Base-by-base conservation (phyloP, 148 eudicot species). In the Arbutus unedo region DNA sequence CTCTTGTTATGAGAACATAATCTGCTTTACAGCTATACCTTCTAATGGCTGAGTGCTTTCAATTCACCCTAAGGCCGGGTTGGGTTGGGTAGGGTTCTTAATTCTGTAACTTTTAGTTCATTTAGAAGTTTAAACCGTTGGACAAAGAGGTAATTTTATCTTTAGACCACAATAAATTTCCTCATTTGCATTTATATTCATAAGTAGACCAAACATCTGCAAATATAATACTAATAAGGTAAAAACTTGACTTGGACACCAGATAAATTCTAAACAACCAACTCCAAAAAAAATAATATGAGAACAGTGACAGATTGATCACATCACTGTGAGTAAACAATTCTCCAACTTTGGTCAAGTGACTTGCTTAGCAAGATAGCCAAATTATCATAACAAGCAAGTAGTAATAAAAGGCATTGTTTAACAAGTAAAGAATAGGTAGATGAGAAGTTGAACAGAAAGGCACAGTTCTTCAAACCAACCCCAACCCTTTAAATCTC, bases 31-130 rank as follows among this genome's bases (percentile, higher is more conserved):
- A 8, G 8, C 41, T 64, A 64, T 3, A 66, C 59, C 78, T 68
- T 66, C 90, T 85, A 85, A 56, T 84, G 83, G 81, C 89, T 91
- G 76, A 88, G 86, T 70, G 85, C 88, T 78, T 50, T 79, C 78
- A 92, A 78, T 76, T 31, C 38, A 31, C 38, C 38, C 38, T 31
- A 31, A 31, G 38, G 38, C 1, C 1, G 38, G 38, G 38, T 31
- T 31, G 38, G 38, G 38, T 31, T 31, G 38, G 38, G 38, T 31
- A 0, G 38, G 38, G 38, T 31, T 31, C 0, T 31, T 31, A 31
- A 31, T 31, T 31, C 38, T 31, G 38, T 31, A 31, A 31, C 38
- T 31, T 31, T 31, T 1, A 31, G 38, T 31, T 31, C 38, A 31
- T 31, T 31, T 31, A 31, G 1, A 31, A 1, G 38, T 31, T 31